Percentiles rank a stretch among this genome's conserved stretches.
Conservation (phyloP, 331 rosid genomes). For the Malus hybrid region DNA sequence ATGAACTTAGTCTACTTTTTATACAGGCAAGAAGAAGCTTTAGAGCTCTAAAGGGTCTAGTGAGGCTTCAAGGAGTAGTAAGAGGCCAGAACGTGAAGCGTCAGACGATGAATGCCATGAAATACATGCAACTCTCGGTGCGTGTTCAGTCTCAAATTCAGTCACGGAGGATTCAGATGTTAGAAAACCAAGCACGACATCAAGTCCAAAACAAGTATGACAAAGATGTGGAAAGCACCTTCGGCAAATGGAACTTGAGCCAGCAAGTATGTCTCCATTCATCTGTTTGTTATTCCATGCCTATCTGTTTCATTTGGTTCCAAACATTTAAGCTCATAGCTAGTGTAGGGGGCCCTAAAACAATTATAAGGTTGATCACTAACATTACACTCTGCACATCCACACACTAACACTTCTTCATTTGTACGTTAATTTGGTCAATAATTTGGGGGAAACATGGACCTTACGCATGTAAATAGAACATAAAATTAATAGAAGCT, state of each 20-base stretch:
- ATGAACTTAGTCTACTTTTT: constrained; percentile 4
- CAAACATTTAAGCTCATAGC: background rate
- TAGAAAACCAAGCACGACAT: constrained; percentile 72
- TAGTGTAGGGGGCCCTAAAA: background rate
- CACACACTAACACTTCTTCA: background rate
- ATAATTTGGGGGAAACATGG: background rate
- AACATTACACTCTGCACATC: background rate
- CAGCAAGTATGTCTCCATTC: constrained; percentile 36
- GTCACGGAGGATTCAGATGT: constrained; percentile 85
- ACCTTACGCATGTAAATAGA: background rate
- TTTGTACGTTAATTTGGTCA: no score
- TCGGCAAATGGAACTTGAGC: constrained; percentile 51
- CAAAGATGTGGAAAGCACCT: constrained; percentile 51
- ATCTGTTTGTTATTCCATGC: background rate
- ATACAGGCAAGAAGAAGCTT: constrained; percentile 84
- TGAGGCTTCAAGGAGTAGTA: constrained; percentile 92
- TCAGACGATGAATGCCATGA: constrained; percentile 86
- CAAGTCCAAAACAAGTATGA: constrained; percentile 66
- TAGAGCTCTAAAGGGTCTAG: constrained; percentile 84
- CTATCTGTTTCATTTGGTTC: background rate
- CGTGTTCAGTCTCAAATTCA: constrained; percentile 95
- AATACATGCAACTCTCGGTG: constrained; percentile 87
- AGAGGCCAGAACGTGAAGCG: constrained; percentile 92
- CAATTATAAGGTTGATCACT: background rate
- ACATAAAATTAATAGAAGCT: background rate